Evolutionary conservation across 371 early-diverging fungal species (phyloP), one percentile per base, ranked within the genome.

Genomic region (Dichotomocladium elegans): DNA sequence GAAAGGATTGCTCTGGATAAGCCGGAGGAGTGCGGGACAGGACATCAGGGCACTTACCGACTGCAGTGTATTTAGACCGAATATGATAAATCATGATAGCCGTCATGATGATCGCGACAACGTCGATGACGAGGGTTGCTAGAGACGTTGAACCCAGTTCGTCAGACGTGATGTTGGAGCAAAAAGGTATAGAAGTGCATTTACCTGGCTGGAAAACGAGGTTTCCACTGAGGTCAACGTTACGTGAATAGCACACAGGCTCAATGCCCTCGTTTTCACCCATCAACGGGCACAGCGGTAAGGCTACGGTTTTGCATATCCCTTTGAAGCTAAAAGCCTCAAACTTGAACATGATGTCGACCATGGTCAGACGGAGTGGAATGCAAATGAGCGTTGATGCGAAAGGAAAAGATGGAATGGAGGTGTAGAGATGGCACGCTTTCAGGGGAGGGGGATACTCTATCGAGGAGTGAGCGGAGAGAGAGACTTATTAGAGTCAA

Each of bases 11-110:
- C n/a, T 27, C 14, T 35, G 17, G 6, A 17, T 37, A 6, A 9
- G 15, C 15, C n/a, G n/a, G n/a, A n/a, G n/a, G n/a, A n/a, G n/a
- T n/a, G n/a, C n/a, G n/a, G n/a, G n/a, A n/a, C n/a, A n/a, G n/a
- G n/a, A n/a, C n/a, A n/a, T n/a, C n/a, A n/a, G n/a, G n/a, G n/a
- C n/a, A 68, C 83, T 65, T 75, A 88, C 96, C 96, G 33, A 97
- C 94, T 17, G 98, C 98, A 7, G 96, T 97, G 74, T 94, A 96
- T 79, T 97, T 97, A 29, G 89, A 86, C 62, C 89, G 87, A 66
- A 97, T 89, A 66, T 96, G 95, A 65, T 87, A 90, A 66, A 97
- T 93, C 96, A 97, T 97, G 67, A 95, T 95, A 26, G 85, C 78
- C 10, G 96, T 90, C 98, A 97, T 97, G 58, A 94, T 67, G 53